phyloP scores from a whole-genome alignment of 495 filamentous ascomycete genomes.

The Lasiosphaeriaceae sp. region DNA sequence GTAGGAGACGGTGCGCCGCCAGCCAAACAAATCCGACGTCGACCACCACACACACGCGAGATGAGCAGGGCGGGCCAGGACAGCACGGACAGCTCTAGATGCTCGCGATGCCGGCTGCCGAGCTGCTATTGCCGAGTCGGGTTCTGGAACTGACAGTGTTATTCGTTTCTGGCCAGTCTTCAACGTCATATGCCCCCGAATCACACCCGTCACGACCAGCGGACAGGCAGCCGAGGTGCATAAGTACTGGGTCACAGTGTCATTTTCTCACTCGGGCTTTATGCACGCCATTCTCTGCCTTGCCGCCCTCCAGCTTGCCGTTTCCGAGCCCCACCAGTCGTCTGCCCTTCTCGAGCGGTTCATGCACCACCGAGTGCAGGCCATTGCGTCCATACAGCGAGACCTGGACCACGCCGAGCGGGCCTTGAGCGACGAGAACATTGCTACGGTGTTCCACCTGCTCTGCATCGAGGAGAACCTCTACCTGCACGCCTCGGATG shows the following conservation, averaged over 20 bases:
- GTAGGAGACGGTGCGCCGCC: too few relatives aligned
- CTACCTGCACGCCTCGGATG: neutral
- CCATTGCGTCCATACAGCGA: constrained; percentile 12
- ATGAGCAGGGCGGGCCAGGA: too few relatives aligned
- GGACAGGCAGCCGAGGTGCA: constrained; percentile 2
- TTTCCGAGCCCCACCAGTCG: constrained; percentile 3
- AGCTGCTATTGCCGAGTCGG: too few relatives aligned
- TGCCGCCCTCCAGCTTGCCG: constrained; percentile 12
- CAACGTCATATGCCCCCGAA: constrained; percentile 1
- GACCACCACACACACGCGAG: too few relatives aligned
- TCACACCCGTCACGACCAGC: constrained; percentile 2
- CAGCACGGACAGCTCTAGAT: neutral
- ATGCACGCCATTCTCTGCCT: constrained; percentile 12
- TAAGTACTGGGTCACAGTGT: constrained; percentile 9
- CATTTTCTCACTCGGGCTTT: constrained; percentile 12
- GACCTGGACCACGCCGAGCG: constrained; percentile 1
- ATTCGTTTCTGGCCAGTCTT: constrained; percentile 1
- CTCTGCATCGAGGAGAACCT: constrained; percentile 12
- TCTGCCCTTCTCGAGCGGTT: constrained; percentile 5
- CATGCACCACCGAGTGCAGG: constrained; percentile 17
- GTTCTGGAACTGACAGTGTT: neutral
- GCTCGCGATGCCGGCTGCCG: neutral
- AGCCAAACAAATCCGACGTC: too few relatives aligned
- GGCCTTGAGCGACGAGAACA: constrained; percentile 13
- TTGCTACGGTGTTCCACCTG: constrained; percentile 11